phyloP scores from a whole-genome alignment of 352 stramenopile species.

The Phytophthora foliorum region DNA sequence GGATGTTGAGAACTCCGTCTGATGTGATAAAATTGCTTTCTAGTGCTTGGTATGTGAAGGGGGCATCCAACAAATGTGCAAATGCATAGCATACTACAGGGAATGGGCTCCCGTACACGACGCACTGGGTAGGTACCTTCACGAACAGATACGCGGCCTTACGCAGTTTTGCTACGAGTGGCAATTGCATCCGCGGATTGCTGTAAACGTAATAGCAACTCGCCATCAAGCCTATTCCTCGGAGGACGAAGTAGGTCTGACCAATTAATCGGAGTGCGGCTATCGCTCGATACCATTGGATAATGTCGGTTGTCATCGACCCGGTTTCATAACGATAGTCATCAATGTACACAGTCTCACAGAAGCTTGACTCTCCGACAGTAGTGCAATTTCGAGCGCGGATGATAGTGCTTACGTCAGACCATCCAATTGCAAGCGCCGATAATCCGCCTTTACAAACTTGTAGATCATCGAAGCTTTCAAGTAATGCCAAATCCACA shows the following conservation, averaged over 20 bases:
- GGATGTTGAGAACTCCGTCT: conserved; percentile 31
- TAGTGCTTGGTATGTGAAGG: conserved; percentile 39
- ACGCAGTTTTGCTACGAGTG: background rate
- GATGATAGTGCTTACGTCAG: conserved; percentile 21
- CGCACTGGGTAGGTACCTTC: conserved; percentile 45
- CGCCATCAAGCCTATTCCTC: conserved; percentile 22
- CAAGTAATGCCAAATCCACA: conserved; percentile 19
- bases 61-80: conserved; percentile 50
- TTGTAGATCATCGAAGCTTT: conserved; percentile 20
- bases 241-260: conserved; percentile 45
- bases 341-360: conserved; percentile 41
- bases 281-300: conserved; percentile 35
- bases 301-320: conserved; percentile 18
- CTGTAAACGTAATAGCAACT: conserved; percentile 29
- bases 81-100: conserved; percentile 50
- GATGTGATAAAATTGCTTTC: conserved; percentile 30
- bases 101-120: conserved; percentile 53
- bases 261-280: conserved; percentile 30
- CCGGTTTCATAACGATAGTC: conserved; percentile 46
- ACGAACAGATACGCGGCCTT: conserved; percentile 33
- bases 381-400: conserved; percentile 14
- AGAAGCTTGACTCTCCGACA: background rate
- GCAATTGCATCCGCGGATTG: background rate
- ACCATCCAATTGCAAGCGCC: conserved; percentile 2
- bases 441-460: conserved; percentile 1